phyloP scores from a whole-genome alignment of 345 rosid species.

The Aurinia saxatilis region DNA sequence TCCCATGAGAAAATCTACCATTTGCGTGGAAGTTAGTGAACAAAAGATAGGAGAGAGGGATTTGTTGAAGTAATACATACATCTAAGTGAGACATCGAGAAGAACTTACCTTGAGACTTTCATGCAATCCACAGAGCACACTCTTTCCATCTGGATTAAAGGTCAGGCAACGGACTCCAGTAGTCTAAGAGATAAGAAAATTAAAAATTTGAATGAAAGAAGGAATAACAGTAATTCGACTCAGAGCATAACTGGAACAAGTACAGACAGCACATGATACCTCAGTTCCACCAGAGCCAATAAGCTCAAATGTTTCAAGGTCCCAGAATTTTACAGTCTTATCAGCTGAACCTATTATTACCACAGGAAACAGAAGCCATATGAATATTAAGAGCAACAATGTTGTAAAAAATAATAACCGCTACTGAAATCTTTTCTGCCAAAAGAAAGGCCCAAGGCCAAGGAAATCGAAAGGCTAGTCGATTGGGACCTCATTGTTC shows the following conservation, averaged over 20 bases:
- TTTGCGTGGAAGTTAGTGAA: constrained; percentile 7
- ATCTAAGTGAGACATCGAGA: not conserved
- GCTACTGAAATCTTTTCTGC: not conserved
- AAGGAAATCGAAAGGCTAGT: not conserved
- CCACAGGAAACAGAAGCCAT: constrained; percentile 1
- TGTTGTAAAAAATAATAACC: not conserved
- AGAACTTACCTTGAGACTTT: constrained; percentile 69
- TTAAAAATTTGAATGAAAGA: not conserved
- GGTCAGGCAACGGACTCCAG: constrained; percentile 89
- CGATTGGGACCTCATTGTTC: not conserved
- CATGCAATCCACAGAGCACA: constrained; percentile 92
- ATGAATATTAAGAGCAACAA: not conserved
- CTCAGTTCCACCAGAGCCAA: constrained; percentile 93
- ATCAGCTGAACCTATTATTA: constrained; percentile 87
- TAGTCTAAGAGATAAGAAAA: constrained; percentile 41
- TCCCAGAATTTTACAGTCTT: constrained; percentile 98
- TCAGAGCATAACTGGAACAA: not conserved
- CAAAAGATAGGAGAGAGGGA: constrained; percentile 3
- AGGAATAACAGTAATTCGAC: not conserved
- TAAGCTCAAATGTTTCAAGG: constrained; percentile 95
- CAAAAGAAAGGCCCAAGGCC: not conserved
- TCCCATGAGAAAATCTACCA: constrained; percentile 95
- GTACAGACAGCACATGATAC: constrained; percentile 35
- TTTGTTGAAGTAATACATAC: not conserved
- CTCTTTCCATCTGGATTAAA: constrained; percentile 95